These are phyloP conservation scores for Fusarium hainanense DNA, from an alignment of 2,329 filamentous ascomycete genomes.

Conservation along the genomic window DNA sequence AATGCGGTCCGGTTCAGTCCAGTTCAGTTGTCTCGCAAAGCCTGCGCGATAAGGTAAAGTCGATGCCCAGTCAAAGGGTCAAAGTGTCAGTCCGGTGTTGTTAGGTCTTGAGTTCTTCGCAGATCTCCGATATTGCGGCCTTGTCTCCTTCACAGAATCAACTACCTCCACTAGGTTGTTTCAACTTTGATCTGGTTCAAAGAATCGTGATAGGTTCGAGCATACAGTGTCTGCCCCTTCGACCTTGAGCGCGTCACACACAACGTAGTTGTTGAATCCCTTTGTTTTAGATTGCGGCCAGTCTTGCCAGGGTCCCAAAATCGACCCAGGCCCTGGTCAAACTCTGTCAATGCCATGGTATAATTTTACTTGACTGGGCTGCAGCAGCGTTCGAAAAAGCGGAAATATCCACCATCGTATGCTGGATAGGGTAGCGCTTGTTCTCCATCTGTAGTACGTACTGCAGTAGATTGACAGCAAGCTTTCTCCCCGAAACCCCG, in stretches of 20 bases:
- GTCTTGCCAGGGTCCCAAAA: not conserved
- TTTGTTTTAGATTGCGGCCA: constrained; percentile 28
- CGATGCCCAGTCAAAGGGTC: not conserved
- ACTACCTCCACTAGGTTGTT: constrained; percentile 15
- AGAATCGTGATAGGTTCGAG: constrained; percentile 23
- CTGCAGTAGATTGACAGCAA: not conserved
- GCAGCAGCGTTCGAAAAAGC: constrained; percentile 2
- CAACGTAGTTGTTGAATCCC: constrained; percentile 6
- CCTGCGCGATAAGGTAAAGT: not conserved
- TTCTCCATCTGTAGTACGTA: not conserved
- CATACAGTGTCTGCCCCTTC: constrained; percentile 6
- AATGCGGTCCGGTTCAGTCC: not conserved
- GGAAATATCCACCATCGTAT: constrained; percentile 9
- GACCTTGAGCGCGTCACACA: constrained; percentile 5
- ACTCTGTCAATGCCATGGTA: constrained; percentile 15
- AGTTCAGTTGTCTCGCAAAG: constrained; percentile 11
- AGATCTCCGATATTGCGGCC: constrained; percentile 6
- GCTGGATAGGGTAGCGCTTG: not conserved
- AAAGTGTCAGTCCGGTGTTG: constrained; percentile 7
- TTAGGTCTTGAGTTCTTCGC: constrained; percentile 2
- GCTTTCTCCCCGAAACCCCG: constrained; percentile 1
- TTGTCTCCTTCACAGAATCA: constrained; percentile 1
- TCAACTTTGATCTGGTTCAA: constrained; percentile 12
- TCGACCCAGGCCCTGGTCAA: constrained; percentile 3
- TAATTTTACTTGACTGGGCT: constrained; percentile 18